Evolutionary conservation across 2,329 filamentous ascomycete species (phyloP).

Genomic region (Hypoxylon sp.): DNA sequence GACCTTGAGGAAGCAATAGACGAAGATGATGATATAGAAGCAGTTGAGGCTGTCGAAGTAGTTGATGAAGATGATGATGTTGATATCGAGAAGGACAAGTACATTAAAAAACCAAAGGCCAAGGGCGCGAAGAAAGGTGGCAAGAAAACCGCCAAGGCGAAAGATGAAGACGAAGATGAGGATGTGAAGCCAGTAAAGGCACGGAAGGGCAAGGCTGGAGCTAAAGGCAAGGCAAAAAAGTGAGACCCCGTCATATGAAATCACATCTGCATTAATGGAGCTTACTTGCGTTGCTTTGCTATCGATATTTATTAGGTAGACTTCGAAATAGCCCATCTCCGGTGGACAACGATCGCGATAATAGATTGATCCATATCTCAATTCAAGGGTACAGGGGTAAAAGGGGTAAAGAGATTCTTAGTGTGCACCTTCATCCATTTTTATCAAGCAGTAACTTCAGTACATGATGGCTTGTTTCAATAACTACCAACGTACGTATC

Average conservation of each 20-base stretch:
- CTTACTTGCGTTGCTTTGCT: constrained; percentile 19
- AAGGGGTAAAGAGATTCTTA: constrained; percentile 10
- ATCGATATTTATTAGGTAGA: constrained; percentile 22
- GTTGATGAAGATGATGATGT: constrained; percentile 79
- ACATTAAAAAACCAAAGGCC: constrained; percentile 91
- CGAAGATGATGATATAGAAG: constrained; percentile 84
- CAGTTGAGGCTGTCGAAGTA: constrained; percentile 69
- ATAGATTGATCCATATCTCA: constrained; percentile 15
- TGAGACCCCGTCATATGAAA: constrained; percentile 35
- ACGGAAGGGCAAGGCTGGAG: constrained; percentile 47
- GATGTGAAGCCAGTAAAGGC: constrained; percentile 66
- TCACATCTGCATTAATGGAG: constrained; percentile 9
- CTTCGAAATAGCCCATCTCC: constrained; percentile 4
- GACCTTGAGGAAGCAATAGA: constrained; percentile 97
- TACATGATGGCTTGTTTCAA: not conserved
- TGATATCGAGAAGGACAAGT: constrained; percentile 92
- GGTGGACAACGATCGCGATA: constrained; percentile 7
- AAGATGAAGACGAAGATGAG: constrained; percentile 64
- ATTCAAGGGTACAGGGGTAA: constrained; percentile 14
- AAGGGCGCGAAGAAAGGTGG: constrained; percentile 69
- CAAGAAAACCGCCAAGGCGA: constrained; percentile 57
- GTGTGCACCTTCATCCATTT: not conserved
- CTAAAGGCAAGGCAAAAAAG: constrained; percentile 54
- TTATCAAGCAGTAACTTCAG: not conserved
- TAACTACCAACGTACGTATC: not conserved